phyloP scores from a whole-genome alignment of 129 eudicot species.

The Chrysanthemum lavandulifolium region DNA sequence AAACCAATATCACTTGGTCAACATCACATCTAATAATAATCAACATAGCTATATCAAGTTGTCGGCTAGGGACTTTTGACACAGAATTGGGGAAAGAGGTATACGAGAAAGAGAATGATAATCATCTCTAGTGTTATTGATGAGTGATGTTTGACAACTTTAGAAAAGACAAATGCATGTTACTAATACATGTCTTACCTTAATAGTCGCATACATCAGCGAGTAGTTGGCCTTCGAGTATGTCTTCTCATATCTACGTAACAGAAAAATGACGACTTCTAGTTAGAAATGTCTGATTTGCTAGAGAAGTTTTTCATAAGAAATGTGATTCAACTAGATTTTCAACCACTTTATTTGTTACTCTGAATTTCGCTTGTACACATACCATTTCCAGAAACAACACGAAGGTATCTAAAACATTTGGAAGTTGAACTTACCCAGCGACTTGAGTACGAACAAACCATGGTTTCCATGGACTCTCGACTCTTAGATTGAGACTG shows the following conservation, averaged over 20 bases:
- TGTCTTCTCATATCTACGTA: slow-evolving; percentile 22
- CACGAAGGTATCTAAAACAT: not conserved
- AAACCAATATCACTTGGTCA: slow-evolving; percentile 2
- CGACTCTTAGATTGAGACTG: slow-evolving; percentile 28
- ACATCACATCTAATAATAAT: not conserved
- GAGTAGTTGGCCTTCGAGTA: slow-evolving; percentile 28
- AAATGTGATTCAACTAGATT: not conserved
- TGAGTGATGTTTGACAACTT: no score
- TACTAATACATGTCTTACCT: slow-evolving; percentile 20
- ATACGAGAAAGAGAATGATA: no score
- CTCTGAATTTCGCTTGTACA: not conserved
- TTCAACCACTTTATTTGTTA: not conserved
- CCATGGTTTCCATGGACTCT: slow-evolving; percentile 44
- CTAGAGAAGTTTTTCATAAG: not conserved
- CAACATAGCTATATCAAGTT: no score
- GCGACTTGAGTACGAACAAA: slow-evolving; percentile 38
- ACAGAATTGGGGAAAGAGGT: no score
- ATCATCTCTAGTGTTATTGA: no score
- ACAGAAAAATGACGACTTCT: not conserved
- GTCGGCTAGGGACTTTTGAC: no score
- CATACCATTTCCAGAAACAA: not conserved
- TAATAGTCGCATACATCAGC: slow-evolving; percentile 40
- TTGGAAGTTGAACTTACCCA: slow-evolving; percentile 32
- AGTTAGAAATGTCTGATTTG: not conserved
- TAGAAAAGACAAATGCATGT: no score